Conservation (phyloP, 805 yeast genomes). For the Vanderwaltozyma polyspora region DNA sequence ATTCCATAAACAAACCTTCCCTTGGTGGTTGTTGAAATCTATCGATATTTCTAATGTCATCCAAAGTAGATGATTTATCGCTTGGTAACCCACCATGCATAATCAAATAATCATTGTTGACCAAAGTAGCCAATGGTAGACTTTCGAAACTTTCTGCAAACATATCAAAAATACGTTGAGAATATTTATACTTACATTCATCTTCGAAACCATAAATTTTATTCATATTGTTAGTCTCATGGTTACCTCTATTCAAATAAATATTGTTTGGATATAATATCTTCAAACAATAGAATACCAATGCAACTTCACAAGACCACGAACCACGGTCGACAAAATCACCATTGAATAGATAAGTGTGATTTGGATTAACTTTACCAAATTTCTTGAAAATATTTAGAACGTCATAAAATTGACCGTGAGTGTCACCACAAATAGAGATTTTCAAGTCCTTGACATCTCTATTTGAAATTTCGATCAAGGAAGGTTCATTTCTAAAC, state of each 20-base stretch:
- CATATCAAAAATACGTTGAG: constrained; percentile 65
- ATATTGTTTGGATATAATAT: constrained; percentile 59
- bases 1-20: constrained; percentile 90
- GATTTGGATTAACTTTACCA: constrained; percentile 54
- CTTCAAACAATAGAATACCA: constrained; percentile 67
- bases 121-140: constrained; percentile 74
- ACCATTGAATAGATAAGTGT: constrained; percentile 83
- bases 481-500: constrained; percentile 54
- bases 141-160: constrained; percentile 79
- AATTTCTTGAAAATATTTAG: constrained; percentile 63
- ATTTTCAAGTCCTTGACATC: constrained; percentile 30
- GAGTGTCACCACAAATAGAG: constrained; percentile 95
- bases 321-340: constrained; percentile 97
- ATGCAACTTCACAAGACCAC: constrained; percentile 95
- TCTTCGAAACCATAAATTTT: constrained; percentile 93
- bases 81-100: constrained; percentile 96
- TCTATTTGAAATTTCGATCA: constrained; percentile 52
- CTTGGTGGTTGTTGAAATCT: constrained; percentile 81
- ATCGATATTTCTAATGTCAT: constrained; percentile 62
- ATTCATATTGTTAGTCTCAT: constrained; percentile 95
- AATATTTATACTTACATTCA: constrained; percentile 85
- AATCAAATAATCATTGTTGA: constrained; percentile 68
- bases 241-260: constrained; percentile 86
- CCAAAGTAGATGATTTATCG: constrained; percentile 55
- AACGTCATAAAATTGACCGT: constrained; percentile 91